A percentile compares a stretch with the other conserved stretches of the same genome.
phyloP scores from a whole-genome alignment of 73 alveolate genomes.

The Blepharisma stoltei region DNA sequence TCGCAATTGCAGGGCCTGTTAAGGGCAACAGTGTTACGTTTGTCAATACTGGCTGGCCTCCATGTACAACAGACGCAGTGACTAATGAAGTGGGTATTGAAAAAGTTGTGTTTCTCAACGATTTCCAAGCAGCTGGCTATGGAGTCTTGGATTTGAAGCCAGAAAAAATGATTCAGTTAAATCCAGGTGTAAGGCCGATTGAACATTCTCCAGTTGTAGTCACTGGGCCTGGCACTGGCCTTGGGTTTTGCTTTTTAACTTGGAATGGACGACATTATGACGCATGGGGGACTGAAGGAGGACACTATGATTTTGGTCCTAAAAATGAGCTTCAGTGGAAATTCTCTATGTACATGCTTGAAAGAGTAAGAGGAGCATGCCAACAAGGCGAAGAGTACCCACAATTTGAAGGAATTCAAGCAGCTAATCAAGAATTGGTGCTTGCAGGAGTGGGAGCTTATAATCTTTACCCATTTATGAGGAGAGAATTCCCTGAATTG shows the following conservation, averaged over 20 bases:
- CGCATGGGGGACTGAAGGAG: conserved; percentile 3
- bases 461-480: background rate
- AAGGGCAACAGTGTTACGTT: background rate
- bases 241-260: background rate
- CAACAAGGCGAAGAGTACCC: background rate
- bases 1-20: conserved; percentile 9
- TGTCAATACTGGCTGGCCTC: background rate
- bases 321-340: background rate
- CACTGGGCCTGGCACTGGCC: conserved; percentile 15
- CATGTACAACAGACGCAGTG: background rate
- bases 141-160: background rate
- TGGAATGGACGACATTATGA: background rate
- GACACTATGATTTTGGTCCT: conserved; percentile 6
- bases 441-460: conserved; percentile 11
- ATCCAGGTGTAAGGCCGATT: background rate
- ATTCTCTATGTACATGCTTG: background rate
- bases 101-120: conserved; percentile 20
- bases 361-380: too few species aligned
- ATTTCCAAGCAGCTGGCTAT: conserved; percentile 25
- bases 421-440: background rate
- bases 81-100: background rate
- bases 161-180: background rate
- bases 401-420: background rate
- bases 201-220: background rate
- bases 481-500: conserved; percentile 3